Percentiles rank a stretch among this genome's conserved stretches.
Conservation (phyloP, 441 rosid genomes). For the Syzygium syzygioides region DNA sequence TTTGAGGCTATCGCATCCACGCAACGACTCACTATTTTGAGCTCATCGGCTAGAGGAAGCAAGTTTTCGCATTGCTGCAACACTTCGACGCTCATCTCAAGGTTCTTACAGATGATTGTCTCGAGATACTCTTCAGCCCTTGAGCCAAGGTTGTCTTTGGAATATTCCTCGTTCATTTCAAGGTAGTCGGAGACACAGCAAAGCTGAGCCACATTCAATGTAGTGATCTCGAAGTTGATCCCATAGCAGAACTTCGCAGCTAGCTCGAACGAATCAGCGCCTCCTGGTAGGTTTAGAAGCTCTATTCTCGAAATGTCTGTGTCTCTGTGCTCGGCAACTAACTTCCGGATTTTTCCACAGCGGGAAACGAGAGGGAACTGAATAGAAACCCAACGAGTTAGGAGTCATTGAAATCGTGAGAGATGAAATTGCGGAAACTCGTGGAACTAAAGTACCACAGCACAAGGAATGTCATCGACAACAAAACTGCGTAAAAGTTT, state of each 20-base stretch:
- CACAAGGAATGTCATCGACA: background rate
- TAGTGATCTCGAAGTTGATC: slow-evolving; percentile 86
- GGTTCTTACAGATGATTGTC: slow-evolving; percentile 76
- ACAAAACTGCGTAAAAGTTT: background rate
- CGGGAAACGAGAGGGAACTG: slow-evolving; percentile 98
- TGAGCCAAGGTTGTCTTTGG: slow-evolving; percentile 79
- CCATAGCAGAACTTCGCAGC: slow-evolving; percentile 97
- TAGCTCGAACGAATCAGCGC: slow-evolving; percentile 73
- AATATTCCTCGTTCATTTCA: slow-evolving; percentile 87
- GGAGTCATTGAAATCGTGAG: background rate
- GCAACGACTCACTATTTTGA: slow-evolving; percentile 69
- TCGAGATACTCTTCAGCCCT: slow-evolving; percentile 91
- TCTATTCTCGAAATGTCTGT: slow-evolving; percentile 90
- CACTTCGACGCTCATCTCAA: slow-evolving; percentile 85
- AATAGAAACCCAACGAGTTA: slow-evolving; percentile 10
- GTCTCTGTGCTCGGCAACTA: slow-evolving; percentile 85
- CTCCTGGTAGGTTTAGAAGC: slow-evolving; percentile 91
- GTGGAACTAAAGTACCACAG: background rate
- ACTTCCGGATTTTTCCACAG: slow-evolving; percentile 76
- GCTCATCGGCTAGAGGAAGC: slow-evolving; percentile 91
- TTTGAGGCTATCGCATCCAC: slow-evolving; percentile 90
- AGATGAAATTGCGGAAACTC: background rate
- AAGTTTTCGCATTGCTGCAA: slow-evolving; percentile 82
- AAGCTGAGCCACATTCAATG: slow-evolving; percentile 83
- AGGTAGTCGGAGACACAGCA: slow-evolving; percentile 85